These are phyloP conservation scores for Amaranthus tricolor DNA, from an alignment of 179 eudicot species.

Conservation along the genomic window DNA sequence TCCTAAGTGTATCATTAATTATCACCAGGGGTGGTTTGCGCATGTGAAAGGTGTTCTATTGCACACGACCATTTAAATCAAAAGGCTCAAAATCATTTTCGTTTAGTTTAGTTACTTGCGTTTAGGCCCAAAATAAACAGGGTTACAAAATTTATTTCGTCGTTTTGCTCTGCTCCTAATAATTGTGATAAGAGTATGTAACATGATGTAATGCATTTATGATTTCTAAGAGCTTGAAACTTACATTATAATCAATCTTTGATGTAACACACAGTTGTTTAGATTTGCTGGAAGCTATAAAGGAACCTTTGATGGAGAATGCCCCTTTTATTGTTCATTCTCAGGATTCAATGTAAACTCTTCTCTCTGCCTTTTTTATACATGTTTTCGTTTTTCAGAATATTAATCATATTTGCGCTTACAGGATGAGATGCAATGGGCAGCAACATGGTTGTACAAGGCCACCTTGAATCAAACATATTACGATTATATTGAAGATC, in stretches of 20 bases:
- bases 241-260: not conserved
- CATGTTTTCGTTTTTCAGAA: not conserved
- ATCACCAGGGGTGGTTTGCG: not conserved
- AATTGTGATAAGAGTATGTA: too few species aligned
- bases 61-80: too few species aligned
- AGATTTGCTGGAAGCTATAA: constrained; percentile 50
- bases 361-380: not conserved
- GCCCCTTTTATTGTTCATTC: constrained; percentile 90
- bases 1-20: not conserved
- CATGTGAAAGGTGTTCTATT: too few species aligned
- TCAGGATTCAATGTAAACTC: constrained; percentile 73
- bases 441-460: constrained; percentile 73
- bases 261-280: constrained; percentile 46
- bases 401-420: not conserved
- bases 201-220: not conserved
- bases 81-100: too few species aligned
- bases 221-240: not conserved
- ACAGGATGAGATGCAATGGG: constrained; percentile 91
- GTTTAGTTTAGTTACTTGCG: too few species aligned
- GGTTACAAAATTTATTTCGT: too few species aligned
- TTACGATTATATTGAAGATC: constrained; percentile 48
- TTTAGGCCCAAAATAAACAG: too few species aligned
- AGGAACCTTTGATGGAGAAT: constrained; percentile 80
- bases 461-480: constrained; percentile 49
- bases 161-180: too few species aligned